Base-by-base conservation (phyloP, 106 monocot species). In the Hemerocallis citrina region DNA sequence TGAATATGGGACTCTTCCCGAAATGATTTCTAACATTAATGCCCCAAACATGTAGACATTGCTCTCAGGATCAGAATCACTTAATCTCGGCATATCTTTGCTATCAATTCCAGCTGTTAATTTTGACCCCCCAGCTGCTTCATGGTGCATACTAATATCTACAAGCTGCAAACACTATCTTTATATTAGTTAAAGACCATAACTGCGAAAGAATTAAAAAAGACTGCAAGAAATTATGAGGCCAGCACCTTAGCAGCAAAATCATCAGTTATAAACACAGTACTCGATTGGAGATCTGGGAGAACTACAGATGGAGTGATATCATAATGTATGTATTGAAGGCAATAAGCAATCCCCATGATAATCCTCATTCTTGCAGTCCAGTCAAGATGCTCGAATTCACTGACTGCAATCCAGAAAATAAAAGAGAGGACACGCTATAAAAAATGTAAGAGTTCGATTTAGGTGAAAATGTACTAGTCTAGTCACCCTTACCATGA, bases 171-270 rank as follows among this genome's bases (percentile, higher is more conserved):
- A n/a, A n/a, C n/a, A n/a, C n/a, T n/a, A n/a, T n/a, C n/a, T n/a
- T n/a, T n/a, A n/a, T n/a, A n/a, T n/a, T n/a, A n/a, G n/a, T n/a
- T n/a, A n/a, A n/a, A n/a, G n/a, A n/a, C n/a, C n/a, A n/a, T n/a
- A n/a, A n/a, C n/a, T n/a, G n/a, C n/a, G n/a, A n/a, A n/a, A n/a
- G n/a, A n/a, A n/a, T n/a, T n/a, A n/a, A n/a, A n/a, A n/a, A n/a
- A n/a, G n/a, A n/a, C n/a, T 77, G n/a, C n/a, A n/a, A n/a, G n/a
- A n/a, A n/a, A n/a, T n/a, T n/a, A n/a, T n/a, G n/a, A n/a, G n/a
- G n/a, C n/a, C n/a, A n/a, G n/a, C n/a, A 99, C 98, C 92, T 99
- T 99, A 22, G 88, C 85, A 49, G 98, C 84, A 74, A 52, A 88
- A 76, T 99, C 98, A 54, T 92, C 98, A 3, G 98, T 85, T 65